These are phyloP conservation scores for Ustilago shanxiensis DNA, from an alignment of 1,284 basidiomycete species.

Conservation along the genomic window DNA sequence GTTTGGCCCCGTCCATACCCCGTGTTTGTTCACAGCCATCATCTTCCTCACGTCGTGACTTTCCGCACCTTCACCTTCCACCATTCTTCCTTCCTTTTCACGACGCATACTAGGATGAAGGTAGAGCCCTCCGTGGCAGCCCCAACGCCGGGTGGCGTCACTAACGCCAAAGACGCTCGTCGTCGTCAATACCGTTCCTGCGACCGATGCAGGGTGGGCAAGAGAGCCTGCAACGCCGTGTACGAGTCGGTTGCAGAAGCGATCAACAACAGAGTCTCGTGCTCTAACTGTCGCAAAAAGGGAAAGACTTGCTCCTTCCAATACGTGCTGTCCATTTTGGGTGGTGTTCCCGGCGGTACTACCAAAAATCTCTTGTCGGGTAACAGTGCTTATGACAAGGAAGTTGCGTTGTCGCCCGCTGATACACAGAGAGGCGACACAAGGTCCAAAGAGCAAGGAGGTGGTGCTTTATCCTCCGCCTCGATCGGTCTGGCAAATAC, in stretches of 20 bases:
- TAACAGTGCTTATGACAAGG: neutral
- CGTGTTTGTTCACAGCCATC: too few species aligned
- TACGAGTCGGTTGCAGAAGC: constrained; percentile 41
- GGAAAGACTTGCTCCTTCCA: constrained; percentile 33
- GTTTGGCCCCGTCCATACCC: too few species aligned
- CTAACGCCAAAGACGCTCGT: constrained; percentile 17
- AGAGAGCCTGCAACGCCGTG: constrained; percentile 31
- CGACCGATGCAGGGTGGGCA: constrained; percentile 30
- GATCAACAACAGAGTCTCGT: constrained; percentile 28
- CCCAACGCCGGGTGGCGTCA: neutral
- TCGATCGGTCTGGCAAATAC: too few species aligned
- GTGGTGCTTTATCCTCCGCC: too few species aligned
- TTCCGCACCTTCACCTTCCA: too few species aligned
- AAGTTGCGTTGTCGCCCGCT: too few species aligned
- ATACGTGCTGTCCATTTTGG: constrained; percentile 32
- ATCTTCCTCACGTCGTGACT: too few species aligned
- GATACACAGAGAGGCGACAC: too few species aligned
- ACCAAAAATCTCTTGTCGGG: neutral
- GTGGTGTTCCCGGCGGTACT: constrained; percentile 12
- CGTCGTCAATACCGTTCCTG: constrained; percentile 41
- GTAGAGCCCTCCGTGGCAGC: neutral
- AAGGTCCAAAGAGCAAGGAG: too few species aligned
- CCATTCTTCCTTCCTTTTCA: too few species aligned
- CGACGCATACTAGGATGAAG: too few species aligned
- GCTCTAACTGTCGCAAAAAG: constrained; percentile 36